phyloP scores from a whole-genome alignment of 139 green algal species.

The Chlorella vulgaris region DNA sequence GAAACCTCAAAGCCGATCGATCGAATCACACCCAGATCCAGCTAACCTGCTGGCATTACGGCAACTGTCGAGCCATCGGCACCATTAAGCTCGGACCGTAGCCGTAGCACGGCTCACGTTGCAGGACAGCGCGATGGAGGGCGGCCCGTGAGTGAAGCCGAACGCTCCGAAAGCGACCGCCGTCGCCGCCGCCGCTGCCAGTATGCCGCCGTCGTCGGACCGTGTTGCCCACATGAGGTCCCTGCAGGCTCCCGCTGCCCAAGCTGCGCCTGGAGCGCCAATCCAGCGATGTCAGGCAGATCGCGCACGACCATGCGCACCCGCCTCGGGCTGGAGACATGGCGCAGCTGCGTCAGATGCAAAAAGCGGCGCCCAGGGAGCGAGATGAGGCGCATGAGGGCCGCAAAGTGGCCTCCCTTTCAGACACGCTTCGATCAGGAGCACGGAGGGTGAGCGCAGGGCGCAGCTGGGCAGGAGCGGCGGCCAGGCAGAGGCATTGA shows the following conservation, averaged over 20 bases:
- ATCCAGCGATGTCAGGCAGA: neutral
- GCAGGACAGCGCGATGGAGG: too few relatives aligned
- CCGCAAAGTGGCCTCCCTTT: neutral
- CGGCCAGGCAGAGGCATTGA: neutral
- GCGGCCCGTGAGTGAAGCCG: too few relatives aligned
- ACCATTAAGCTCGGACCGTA: too few relatives aligned
- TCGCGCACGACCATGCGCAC: neutral
- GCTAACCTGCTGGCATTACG: too few relatives aligned
- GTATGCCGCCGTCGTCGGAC: too few relatives aligned
- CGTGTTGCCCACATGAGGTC: neutral
- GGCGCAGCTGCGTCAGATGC: slow-evolving; percentile 33
- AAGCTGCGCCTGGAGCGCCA: neutral
- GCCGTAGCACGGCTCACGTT: too few relatives aligned
- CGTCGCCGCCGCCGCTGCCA: neutral
- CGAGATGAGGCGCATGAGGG: slow-evolving; percentile 8
- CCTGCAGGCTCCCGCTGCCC: neutral
- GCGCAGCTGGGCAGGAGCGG: neutral
- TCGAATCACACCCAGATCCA: too few relatives aligned
- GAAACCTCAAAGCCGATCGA: too few relatives aligned
- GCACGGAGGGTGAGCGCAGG: slow-evolving; percentile 8
- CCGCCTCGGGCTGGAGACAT: slow-evolving; percentile 27
- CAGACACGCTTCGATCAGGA: slow-evolving; percentile 32
- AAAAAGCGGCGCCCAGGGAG: slow-evolving; percentile 31
- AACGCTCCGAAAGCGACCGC: neutral
- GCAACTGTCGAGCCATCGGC: too few relatives aligned